These are phyloP conservation scores for sorghum (Sorghum bicolor) DNA, from an alignment of 176 grass and related monocot species.

Conservation along the genomic window DNA sequence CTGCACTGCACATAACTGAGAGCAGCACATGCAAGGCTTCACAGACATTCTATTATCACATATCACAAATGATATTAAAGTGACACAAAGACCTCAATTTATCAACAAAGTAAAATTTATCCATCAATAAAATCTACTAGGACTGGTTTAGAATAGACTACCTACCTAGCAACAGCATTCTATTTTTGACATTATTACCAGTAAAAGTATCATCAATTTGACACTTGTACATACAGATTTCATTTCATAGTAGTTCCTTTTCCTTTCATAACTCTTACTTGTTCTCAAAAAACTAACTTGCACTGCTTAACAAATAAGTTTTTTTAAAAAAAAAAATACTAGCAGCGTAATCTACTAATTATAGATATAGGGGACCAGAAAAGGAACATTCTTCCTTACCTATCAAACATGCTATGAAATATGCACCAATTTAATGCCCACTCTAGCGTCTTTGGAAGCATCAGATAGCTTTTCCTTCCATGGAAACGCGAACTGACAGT, in stretches of 20 bases:
- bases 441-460: conserved; percentile 86
- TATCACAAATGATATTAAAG: background rate
- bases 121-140: background rate
- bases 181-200: background rate
- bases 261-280: background rate
- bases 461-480: conserved; percentile 65
- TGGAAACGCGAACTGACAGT: conserved; percentile 39
- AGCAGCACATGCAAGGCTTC: background rate
- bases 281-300: background rate
- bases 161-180: background rate
- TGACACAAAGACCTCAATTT: background rate
- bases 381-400: conserved; percentile 37
- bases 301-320: background rate
- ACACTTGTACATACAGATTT: background rate
- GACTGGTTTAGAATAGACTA: background rate
- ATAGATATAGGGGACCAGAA: background rate
- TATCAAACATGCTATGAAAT: conserved; percentile 95
- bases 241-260: background rate
- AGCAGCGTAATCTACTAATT: background rate
- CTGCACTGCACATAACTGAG: background rate
- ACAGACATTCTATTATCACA: background rate
- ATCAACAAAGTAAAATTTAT: background rate
- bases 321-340: background rate
- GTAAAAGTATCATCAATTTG: background rate
- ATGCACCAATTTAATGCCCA: conserved; percentile 98